Evolutionary conservation across 2,329 filamentous ascomycete species (phyloP).

Genomic region (Akanthomyces lecanii): DNA sequence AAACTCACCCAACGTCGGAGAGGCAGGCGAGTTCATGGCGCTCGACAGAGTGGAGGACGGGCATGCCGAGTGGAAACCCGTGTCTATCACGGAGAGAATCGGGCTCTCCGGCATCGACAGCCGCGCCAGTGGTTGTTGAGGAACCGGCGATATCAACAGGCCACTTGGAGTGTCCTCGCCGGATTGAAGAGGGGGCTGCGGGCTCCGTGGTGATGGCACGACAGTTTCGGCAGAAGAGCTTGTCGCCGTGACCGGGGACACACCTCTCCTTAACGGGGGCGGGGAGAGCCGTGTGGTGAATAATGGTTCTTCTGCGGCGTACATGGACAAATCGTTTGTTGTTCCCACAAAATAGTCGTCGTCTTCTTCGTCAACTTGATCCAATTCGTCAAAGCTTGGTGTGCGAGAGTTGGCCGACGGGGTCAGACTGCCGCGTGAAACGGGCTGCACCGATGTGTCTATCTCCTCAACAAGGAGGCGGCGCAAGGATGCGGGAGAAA

Average conservation of each 20-base stretch:
- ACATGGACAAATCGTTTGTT: background rate
- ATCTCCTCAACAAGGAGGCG: slow-evolving; percentile 33
- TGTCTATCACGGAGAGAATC: background rate
- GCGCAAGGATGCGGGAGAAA: slow-evolving; percentile 53
- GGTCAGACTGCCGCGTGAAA: background rate
- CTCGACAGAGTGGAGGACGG: slow-evolving; percentile 9
- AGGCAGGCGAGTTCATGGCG: slow-evolving; percentile 9
- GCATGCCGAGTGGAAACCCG: background rate
- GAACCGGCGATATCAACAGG: background rate
- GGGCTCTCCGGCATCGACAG: background rate
- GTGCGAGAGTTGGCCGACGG: slow-evolving; percentile 7
- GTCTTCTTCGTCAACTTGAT: slow-evolving; percentile 13
- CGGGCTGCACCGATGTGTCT: background rate
- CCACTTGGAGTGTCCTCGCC: background rate
- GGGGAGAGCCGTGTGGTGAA: slow-evolving; percentile 11
- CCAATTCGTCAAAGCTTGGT: background rate
- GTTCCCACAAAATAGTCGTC: slow-evolving; percentile 1
- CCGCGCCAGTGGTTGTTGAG: background rate
- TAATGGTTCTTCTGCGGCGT: background rate
- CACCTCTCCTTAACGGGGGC: slow-evolving; percentile 2
- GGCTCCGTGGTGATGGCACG: background rate
- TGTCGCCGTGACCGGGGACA: background rate
- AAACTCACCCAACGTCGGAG: background rate
- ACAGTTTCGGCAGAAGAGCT: slow-evolving; percentile 9
- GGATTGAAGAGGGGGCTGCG: background rate